These are phyloP conservation scores for Musa schizocarpa DNA, from an alignment of 176 grass and related monocot species.

Conservation along the genomic window DNA sequence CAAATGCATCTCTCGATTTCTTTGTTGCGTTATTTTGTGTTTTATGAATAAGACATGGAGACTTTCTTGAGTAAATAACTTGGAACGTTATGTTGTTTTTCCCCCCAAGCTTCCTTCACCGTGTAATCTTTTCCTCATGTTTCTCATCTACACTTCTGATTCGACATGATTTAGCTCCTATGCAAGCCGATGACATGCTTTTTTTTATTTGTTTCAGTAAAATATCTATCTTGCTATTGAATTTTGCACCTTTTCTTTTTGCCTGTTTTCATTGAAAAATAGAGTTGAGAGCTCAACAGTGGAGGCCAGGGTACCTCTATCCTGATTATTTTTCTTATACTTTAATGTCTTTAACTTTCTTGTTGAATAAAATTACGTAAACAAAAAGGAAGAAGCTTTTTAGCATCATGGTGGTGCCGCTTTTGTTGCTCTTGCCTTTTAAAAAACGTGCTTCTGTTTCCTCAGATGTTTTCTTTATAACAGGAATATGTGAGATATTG, in stretches of 20 bases:
- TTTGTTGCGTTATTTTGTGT: too few relatives aligned
- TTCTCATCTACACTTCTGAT: background rate
- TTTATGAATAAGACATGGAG: too few relatives aligned
- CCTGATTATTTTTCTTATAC: background rate
- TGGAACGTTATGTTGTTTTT: too few relatives aligned
- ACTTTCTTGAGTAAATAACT: too few relatives aligned
- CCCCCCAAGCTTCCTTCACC: background rate
- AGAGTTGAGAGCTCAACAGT: background rate
- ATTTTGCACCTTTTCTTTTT: background rate
- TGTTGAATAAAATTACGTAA: background rate
- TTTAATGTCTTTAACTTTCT: background rate
- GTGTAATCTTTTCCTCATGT: background rate
- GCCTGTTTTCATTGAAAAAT: background rate
- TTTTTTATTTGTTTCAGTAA: background rate
- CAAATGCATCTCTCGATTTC: too few relatives aligned
- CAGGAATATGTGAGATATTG: background rate
- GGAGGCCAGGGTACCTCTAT: background rate
- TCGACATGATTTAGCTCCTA: background rate
- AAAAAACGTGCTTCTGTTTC: background rate
- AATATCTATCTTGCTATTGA: background rate
- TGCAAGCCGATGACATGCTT: background rate
- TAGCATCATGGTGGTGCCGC: background rate
- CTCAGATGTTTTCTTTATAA: background rate
- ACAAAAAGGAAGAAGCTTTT: background rate
- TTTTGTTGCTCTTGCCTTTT: background rate